These are phyloP conservation scores for Suillus discolor DNA, from an alignment of 768 basidiomycete genomes.

Conservation along the genomic window DNA sequence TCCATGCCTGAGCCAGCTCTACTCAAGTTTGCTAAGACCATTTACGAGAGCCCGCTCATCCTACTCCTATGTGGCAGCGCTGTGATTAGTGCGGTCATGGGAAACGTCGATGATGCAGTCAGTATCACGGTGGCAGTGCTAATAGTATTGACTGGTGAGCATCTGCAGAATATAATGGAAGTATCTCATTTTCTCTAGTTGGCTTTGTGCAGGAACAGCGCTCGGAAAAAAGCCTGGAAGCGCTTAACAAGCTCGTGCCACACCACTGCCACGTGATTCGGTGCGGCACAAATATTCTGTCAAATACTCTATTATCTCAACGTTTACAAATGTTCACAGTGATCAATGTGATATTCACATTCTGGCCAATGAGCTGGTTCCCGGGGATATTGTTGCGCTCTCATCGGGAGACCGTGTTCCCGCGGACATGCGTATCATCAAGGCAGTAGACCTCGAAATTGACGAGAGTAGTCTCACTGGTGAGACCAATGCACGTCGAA, in stretches of 20 bases:
- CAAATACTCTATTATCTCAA: not conserved
- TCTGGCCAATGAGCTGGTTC: conserved; percentile 97
- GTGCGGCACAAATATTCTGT: conserved; percentile 21
- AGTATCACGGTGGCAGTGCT: conserved; percentile 91
- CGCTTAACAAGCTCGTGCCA: conserved; percentile 94
- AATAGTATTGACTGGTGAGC: conserved; percentile 88
- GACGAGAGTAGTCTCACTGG: conserved; percentile 96
- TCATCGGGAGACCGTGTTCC: conserved; percentile 92
- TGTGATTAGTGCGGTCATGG: conserved; percentile 85
- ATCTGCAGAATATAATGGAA: not conserved
- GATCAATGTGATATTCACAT: conserved; percentile 68
- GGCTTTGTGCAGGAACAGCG: conserved; percentile 95
- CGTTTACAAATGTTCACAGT: conserved; percentile 14
- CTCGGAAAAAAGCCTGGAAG: conserved; percentile 93
- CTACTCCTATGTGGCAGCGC: conserved; percentile 90
- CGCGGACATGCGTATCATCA: conserved; percentile 84
- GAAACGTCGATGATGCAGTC: conserved; percentile 93
- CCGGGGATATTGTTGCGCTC: conserved; percentile 90
- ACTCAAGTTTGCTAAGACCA: conserved; percentile 91
- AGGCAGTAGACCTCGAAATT: conserved; percentile 86
- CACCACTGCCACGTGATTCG: conserved; percentile 94
- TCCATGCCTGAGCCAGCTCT: conserved; percentile 76
- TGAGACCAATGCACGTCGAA: conserved; percentile 81
- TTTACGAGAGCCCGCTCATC: conserved; percentile 94
- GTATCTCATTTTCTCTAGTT: conserved; percentile 43